Conservation (phyloP, 1,284 basidiomycete species). For the Trichosporon asahii region DNA sequence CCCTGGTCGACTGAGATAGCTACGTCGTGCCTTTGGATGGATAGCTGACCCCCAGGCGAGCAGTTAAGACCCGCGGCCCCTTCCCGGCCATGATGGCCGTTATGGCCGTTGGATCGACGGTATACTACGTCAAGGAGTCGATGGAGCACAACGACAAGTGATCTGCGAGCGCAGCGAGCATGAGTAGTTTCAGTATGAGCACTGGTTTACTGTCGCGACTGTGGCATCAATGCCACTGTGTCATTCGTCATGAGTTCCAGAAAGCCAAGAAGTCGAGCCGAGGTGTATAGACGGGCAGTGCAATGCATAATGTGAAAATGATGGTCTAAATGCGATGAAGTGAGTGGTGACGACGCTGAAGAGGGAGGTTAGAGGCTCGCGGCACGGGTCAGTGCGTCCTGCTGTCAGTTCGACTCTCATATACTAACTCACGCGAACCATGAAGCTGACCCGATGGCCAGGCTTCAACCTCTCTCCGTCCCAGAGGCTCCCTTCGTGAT, state of each 20-base stretch:
- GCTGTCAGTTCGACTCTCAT: neutral
- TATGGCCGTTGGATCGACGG: slow-evolving; percentile 31
- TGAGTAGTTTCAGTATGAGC: too few species aligned
- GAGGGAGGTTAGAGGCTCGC: neutral
- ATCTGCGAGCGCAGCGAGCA: neutral
- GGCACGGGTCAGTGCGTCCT: slow-evolving; percentile 8
- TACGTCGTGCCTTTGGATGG: neutral
- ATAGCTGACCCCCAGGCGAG: slow-evolving; percentile 26
- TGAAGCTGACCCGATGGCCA: slow-evolving; percentile 45
- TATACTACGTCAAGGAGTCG: slow-evolving; percentile 30
- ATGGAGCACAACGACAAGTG: neutral
- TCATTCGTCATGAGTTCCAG: neutral
- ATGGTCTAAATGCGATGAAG: neutral
- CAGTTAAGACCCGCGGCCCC: slow-evolving; percentile 28
- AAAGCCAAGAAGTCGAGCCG: neutral
- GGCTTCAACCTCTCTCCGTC: slow-evolving; percentile 26
- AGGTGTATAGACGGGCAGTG: neutral
- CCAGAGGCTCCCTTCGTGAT: slow-evolving; percentile 31
- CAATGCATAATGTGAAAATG: neutral
- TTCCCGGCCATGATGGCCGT: slow-evolving; percentile 28
- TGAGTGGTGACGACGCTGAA: too few species aligned
- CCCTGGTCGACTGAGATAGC: too few species aligned
- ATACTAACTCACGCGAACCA: slow-evolving; percentile 34
- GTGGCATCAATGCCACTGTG: neutral
- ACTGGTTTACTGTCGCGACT: too few species aligned